Evolutionary conservation across 352 stramenopile genomes (phyloP).

Genomic region (Pythium brachiatum): DNA sequence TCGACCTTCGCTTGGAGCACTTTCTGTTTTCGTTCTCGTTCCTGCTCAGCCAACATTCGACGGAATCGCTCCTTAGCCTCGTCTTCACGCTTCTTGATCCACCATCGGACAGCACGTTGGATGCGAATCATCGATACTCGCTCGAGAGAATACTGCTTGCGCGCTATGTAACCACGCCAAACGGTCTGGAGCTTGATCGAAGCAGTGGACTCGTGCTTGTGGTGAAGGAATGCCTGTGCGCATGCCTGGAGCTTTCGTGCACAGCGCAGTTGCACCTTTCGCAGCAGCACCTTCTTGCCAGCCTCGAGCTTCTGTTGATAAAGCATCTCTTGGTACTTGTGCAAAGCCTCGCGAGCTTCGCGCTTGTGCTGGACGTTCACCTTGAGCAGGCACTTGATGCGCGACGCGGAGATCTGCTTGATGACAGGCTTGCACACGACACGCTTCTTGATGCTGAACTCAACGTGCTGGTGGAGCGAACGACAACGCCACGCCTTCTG

Average conservation of each 20-base stretch:
- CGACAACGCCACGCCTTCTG: conserved; percentile 8
- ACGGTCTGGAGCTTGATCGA: conserved; percentile 4
- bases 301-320: conserved; percentile 17
- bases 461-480: neutral
- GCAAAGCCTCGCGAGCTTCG: conserved; percentile 16
- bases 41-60: conserved; percentile 22
- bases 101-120: conserved; percentile 15
- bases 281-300: conserved; percentile 12
- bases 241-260: neutral
- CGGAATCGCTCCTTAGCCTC: conserved; percentile 18
- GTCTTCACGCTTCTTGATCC: conserved; percentile 12
- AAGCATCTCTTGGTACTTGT: conserved; percentile 26
- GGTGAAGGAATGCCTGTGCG: neutral
- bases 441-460: conserved; percentile 11
- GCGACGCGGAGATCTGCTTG: conserved; percentile 1
- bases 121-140: neutral
- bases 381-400: conserved; percentile 19
- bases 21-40: conserved; percentile 14
- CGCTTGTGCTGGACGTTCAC: conserved; percentile 18
- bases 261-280: conserved; percentile 18
- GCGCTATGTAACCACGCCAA: neutral
- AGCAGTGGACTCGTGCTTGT: neutral
- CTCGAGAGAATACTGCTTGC: neutral
- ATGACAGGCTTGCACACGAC: conserved; percentile 4
- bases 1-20: conserved; percentile 21